Conservation (phyloP, 2,329 filamentous ascomycete species). For the Magnaporthiopsis poae region DNA sequence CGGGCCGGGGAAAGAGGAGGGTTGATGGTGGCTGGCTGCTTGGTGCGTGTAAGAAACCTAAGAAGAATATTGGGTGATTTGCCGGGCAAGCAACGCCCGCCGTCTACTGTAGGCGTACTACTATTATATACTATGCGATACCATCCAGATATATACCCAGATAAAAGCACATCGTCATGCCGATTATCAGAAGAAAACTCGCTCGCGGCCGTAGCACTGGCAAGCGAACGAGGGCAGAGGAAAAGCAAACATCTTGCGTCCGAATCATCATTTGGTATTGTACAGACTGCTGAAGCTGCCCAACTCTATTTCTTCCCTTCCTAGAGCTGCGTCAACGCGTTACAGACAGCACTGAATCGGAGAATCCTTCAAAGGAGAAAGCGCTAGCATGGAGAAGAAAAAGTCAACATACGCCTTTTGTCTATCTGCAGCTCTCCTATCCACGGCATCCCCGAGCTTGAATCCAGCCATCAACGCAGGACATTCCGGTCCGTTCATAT, state of each 20-base stretch:
- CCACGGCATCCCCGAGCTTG: not conserved
- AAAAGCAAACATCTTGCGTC: not conserved
- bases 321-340: not conserved
- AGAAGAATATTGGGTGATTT: too few relatives aligned
- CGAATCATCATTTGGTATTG: not conserved
- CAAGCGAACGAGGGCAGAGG: not conserved
- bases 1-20: constrained; percentile 13
- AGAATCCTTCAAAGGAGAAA: not conserved
- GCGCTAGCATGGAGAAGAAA: not conserved
- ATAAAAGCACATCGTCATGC: not conserved
- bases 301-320: too few relatives aligned
- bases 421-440: not conserved
- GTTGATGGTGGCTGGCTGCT: not conserved
- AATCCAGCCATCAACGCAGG: not conserved
- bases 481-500: not conserved
- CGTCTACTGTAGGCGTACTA: not conserved
- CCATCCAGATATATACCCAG: not conserved
- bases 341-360: not conserved
- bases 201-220: too few relatives aligned
- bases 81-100: too few relatives aligned
- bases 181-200: too few relatives aligned
- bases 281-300: not conserved
- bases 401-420: not conserved
- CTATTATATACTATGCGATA: not conserved
- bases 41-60: too few relatives aligned